Evolutionary conservation across 768 basidiomycete species (phyloP).

Genomic region (Russula virescens): DNA sequence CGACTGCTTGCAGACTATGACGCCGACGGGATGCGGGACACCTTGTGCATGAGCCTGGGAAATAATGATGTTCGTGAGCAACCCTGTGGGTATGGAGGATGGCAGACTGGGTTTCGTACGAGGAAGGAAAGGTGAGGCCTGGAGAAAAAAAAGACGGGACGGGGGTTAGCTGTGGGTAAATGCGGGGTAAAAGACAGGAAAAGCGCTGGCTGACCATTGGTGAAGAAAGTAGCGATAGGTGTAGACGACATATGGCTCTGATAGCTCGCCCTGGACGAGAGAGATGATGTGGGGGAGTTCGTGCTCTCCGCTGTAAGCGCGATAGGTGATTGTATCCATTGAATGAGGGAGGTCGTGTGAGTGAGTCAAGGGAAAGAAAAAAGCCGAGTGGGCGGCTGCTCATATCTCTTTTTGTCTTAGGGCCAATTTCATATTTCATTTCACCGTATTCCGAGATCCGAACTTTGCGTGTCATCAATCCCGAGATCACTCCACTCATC

Average conservation of each 20-base stretch:
- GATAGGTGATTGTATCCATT: constrained; percentile 39
- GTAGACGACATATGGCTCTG: constrained; percentile 94
- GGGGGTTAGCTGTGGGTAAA: constrained; percentile 30
- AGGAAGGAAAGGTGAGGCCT: constrained; percentile 91
- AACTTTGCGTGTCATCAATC: too few species aligned
- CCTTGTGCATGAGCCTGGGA: constrained; percentile 12
- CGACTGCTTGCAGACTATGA: constrained; percentile 97
- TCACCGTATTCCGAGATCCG: too few species aligned
- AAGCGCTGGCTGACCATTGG: constrained; percentile 69
- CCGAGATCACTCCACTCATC: too few species aligned
- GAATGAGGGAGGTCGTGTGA: constrained; percentile 1
- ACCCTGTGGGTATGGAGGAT: too few species aligned
- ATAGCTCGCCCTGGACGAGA: constrained; percentile 86
- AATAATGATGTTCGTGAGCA: not conserved
- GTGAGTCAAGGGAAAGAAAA: too few species aligned
- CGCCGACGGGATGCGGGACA: constrained; percentile 60
- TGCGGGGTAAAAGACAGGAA: not conserved
- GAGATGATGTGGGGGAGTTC: constrained; percentile 81
- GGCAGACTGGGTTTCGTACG: constrained; percentile 35
- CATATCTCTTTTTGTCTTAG: too few species aligned
- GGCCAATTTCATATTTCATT: too few species aligned
- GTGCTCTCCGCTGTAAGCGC: constrained; percentile 67
- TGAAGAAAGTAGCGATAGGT: constrained; percentile 96
- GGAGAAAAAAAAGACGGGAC: too few species aligned
- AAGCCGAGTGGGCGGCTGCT: too few species aligned